Base-by-base conservation (phyloP, 495 filamentous ascomycete species). In the Massariosphaeria phaeospora region DNA sequence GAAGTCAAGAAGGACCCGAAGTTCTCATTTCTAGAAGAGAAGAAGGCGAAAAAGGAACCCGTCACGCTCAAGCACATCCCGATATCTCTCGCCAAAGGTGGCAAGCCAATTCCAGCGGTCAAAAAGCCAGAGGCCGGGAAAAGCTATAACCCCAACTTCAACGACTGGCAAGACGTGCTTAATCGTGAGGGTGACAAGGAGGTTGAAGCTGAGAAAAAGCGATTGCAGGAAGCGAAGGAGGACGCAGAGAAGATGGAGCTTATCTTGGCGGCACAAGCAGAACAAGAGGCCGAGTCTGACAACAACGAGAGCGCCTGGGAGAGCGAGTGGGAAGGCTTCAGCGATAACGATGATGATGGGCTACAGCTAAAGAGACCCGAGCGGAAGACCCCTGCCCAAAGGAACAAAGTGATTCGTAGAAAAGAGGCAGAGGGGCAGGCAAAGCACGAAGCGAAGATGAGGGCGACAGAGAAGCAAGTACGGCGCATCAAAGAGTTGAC, bases 291-390 rank as follows among this genome's bases (percentile, higher is more conserved):
- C 2, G 80, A 82, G 57, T 84, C 86, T 20, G 77, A 85, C 45
- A 84, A 81, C 3, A 81, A 91, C 48, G 89, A 93, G 66, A 89
- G 85, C 33, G 86, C 83, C 10, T 95, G 89, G 89, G 89, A 95
- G 79, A 82, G 78, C 67, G 82, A 86, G 64, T 80, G 78, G 57
- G 70, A 73, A 44, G 70, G 70, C 9, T 59, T 72, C 49, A 71
- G 67, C 38, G 70, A 66, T 17, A 50, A 26, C 2, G 79, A 83
- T 58, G 75, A 75, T 45, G 70, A 74, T 33, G 80, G 75, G 69
- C 61, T 84, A 52, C 85, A 79, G 67, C 77, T 76, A 61, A 91
- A 89, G 71, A 74, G 81, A 50, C 81, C 86, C 9, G 78, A 85
- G 66, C 76, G 93, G 61, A 98, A 98, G 73, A 88, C 88, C 20